Evolutionary conservation across 192 early-diverging fungal species (phyloP).

Genomic region (Coemansia aciculifera): DNA sequence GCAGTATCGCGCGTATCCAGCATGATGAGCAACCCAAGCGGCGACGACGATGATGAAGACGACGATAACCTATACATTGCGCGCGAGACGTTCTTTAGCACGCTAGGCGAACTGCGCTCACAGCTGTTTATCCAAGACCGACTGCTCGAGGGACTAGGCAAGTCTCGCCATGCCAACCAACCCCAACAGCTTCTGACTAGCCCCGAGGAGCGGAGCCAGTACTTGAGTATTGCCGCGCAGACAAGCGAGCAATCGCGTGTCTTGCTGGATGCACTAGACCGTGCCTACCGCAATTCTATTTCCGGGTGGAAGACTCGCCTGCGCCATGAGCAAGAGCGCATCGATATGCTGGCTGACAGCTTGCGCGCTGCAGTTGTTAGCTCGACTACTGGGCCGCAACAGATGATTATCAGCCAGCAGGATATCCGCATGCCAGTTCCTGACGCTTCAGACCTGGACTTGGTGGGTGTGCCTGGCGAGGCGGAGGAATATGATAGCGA

Average conservation of each 20-base stretch:
- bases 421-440: neutral
- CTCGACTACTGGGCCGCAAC: conserved; percentile 10
- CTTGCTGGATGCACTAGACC: conserved; percentile 25
- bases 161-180: conserved; percentile 5
- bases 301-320: conserved; percentile 35
- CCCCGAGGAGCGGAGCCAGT: conserved; percentile 29
- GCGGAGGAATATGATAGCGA: conserved; percentile 38
- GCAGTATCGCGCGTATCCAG: conserved; percentile 17
- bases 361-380: conserved; percentile 50
- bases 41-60: conserved; percentile 17
- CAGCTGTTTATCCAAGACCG: conserved; percentile 65
- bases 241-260: conserved; percentile 32
- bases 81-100: conserved; percentile 51
- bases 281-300: conserved; percentile 29
- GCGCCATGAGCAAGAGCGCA: conserved; percentile 51
- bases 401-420: neutral
- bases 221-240: conserved; percentile 31
- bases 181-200: neutral
- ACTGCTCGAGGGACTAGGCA: conserved; percentile 55
- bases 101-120: conserved; percentile 56
- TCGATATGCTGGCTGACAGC: conserved; percentile 55
- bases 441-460: neutral
- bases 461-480: neutral
- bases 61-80: conserved; percentile 30
- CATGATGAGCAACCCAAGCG: conserved; percentile 47